These are phyloP conservation scores for Paramecium primaurelia DNA, from an alignment of 73 alveolate species.

Conservation along the genomic window DNA sequence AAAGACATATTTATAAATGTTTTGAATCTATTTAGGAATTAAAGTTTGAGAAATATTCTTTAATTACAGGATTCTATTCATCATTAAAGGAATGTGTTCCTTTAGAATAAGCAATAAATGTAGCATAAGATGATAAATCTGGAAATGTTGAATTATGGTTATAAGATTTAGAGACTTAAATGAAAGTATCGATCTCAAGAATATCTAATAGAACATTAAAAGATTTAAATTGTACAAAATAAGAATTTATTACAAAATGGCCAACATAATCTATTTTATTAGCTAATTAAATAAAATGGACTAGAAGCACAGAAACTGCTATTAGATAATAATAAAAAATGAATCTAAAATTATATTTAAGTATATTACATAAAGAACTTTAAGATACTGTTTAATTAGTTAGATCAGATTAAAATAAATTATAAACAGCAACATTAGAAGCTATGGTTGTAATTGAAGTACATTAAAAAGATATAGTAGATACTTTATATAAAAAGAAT, in stretches of 20 bases:
- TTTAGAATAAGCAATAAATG: constrained; percentile 78
- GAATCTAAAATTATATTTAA: constrained; percentile 69
- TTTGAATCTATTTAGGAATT: constrained; percentile 91
- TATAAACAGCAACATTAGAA: constrained; percentile 76
- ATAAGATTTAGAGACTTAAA: constrained; percentile 55
- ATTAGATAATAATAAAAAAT: constrained; percentile 46
- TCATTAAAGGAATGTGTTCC: constrained; percentile 89
- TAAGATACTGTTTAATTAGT: constrained; percentile 92
- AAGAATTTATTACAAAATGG: not conserved
- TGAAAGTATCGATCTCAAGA: not conserved
- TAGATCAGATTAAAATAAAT: constrained; percentile 72
- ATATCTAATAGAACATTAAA: not conserved
- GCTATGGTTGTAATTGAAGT: constrained; percentile 94
- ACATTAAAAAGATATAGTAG: constrained; percentile 95
- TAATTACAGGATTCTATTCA: constrained; percentile 77
- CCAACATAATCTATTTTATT: not conserved
- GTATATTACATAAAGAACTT: constrained; percentile 75
- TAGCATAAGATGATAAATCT: constrained; percentile 77
- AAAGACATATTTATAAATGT: constrained; percentile 91
- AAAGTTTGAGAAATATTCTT: constrained; percentile 77
- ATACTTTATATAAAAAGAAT: constrained; percentile 81
- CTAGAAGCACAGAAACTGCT: constrained; percentile 83
- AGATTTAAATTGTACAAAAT: not conserved
- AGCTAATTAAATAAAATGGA: constrained; percentile 20
- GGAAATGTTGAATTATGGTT: constrained; percentile 96